Base-by-base conservation (phyloP, 768 basidiomycete genomes). In the Agaricus blazei region DNA sequence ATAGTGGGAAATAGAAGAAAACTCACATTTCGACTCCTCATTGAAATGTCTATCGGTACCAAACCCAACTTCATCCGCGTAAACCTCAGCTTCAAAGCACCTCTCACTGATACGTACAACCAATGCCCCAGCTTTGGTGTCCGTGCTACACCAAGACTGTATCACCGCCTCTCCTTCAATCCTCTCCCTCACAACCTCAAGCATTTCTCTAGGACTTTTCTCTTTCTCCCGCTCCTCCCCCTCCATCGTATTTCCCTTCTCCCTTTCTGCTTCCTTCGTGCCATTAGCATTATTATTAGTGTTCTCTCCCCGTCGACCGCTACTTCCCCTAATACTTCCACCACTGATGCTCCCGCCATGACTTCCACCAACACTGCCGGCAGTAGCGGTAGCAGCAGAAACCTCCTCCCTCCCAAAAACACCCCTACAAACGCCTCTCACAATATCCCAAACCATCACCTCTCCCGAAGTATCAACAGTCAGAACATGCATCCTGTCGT, bases 91-190 rank as follows among this genome's bases (percentile, higher is more conserved):
- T 53, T 98, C 95, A 66, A 98, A 98, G 56, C 87, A 92, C 46
- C 83, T 78, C 61, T 97, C 93, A 45, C 82, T 89, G 44, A 99
- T 62, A 69, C 97, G 92, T 3, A 98, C 82, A 2, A 89, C 87
- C 57, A 99, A 74, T 24, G 92, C 81, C 6, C 96, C 96, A 7
- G 87, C 85, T 68, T 90, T 88, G 4, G 94, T 96, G 68, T 98
- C 96, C 27, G 90, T 87, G 14, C 79, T 80, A 38, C 90, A 88
- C 96, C 96, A 99, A 11, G 85, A 73, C 26, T 84, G 74, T 8
- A 91, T 84, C 28, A 90, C 86, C 0, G 90, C 92, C 66, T 98
- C 93, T 28, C 96, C 95, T 64, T 99, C 97, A n/a, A 98, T 90
- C 38, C 90, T 75, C 64, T 93, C 92, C 56, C 87, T 78, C 19